Percentiles rank a stretch among this genome's conserved stretches.
Conservation (phyloP, 2,329 filamentous ascomycete genomes). For the Neoscytalidium dimidiatum region DNA sequence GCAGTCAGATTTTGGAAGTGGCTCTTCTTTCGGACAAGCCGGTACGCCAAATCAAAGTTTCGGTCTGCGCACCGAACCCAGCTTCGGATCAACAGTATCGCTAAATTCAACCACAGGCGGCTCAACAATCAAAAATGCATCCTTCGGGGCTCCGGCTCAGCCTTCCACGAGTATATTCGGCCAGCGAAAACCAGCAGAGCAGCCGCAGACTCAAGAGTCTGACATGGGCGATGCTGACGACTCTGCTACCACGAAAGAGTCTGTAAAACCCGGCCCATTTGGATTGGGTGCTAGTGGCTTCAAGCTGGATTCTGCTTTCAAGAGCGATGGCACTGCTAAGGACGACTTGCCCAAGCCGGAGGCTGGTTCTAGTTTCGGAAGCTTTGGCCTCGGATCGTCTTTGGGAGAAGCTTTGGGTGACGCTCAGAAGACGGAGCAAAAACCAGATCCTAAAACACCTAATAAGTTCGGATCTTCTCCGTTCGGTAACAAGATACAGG, state of each 20-base stretch:
- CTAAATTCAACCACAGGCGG: conserved; percentile 34
- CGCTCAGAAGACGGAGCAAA: conserved; percentile 30
- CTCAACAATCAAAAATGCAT: conserved; percentile 18
- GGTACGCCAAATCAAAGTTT: conserved; percentile 25
- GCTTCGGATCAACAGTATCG: conserved; percentile 46
- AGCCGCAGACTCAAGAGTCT: conserved; percentile 32
- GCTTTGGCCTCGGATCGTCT: conserved; percentile 61
- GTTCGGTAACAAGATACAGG: neutral
- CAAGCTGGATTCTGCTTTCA: conserved; percentile 69
- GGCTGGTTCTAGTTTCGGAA: conserved; percentile 36
- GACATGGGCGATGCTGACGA: conserved; percentile 30
- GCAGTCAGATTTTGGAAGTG: conserved; percentile 30
- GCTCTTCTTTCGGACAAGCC: conserved; percentile 20
- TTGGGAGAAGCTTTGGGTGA: conserved; percentile 63
- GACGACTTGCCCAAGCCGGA: conserved; percentile 58
- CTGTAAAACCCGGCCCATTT: conserved; percentile 29
- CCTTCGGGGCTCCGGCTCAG: neutral
- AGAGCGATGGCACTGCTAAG: conserved; percentile 62
- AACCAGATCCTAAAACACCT: conserved; percentile 37
- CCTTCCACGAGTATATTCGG: conserved; percentile 12
- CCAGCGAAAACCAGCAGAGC: conserved; percentile 27
- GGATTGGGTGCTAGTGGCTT: conserved; percentile 52
- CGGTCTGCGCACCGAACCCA: conserved; percentile 32
- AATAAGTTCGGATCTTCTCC: conserved; percentile 1
- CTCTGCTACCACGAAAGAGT: conserved; percentile 13